These are phyloP conservation scores for Sphagnum magellanicum DNA, from an alignment of 228 moss, liverwort and hornwort species.

Conservation along the genomic window DNA sequence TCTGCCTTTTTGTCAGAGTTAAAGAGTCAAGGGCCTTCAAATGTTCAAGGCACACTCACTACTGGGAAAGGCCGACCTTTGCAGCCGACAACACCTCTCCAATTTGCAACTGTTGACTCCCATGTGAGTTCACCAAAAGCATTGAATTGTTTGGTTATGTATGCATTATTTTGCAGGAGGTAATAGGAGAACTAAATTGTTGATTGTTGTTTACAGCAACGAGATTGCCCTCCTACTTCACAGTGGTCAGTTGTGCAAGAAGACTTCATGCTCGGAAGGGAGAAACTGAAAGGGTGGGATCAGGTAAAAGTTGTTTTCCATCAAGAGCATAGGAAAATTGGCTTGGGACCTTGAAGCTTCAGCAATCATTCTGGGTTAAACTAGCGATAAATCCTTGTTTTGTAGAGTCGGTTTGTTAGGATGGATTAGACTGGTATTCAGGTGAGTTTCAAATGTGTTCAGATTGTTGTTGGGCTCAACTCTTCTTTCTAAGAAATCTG, in stretches of 20 bases:
- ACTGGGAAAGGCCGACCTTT: slow-evolving; percentile 11
- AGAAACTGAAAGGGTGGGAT: slow-evolving; percentile 60
- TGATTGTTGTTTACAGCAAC: slow-evolving; percentile 18
- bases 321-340: background rate
- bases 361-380: background rate
- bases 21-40: slow-evolving; percentile 16
- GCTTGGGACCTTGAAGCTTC: background rate
- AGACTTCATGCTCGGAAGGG: slow-evolving; percentile 55
- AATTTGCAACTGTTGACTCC: slow-evolving; percentile 37
- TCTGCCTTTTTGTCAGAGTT: slow-evolving; percentile 54
- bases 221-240: slow-evolving; percentile 16
- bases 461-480: background rate
- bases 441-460: background rate
- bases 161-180: too few relatives aligned
- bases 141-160: too few relatives aligned
- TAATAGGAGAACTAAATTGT: too few relatives aligned
- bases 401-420: background rate
- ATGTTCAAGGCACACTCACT: background rate
- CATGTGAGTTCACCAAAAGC: slow-evolving; percentile 12
- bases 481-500: background rate
- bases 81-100: slow-evolving; percentile 32
- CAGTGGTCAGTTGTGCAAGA: slow-evolving; percentile 59
- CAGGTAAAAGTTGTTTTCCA: slow-evolving; percentile 21
- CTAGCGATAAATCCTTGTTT: background rate
- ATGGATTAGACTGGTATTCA: background rate